Evolutionary conservation across 2,329 filamentous ascomycete species (phyloP).

Genomic region (Alternaria incomplexa): DNA sequence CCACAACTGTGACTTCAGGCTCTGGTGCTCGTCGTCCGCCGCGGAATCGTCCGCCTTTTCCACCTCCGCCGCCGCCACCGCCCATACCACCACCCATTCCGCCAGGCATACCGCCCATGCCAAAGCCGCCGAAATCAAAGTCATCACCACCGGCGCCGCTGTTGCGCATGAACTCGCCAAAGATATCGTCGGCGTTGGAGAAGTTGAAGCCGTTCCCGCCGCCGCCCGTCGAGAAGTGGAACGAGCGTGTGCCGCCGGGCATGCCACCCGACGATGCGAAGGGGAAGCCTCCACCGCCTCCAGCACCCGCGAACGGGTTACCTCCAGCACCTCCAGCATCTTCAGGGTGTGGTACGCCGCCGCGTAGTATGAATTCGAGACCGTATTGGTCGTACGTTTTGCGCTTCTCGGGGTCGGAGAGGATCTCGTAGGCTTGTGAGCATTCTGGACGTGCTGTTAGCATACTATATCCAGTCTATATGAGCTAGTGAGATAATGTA

Average conservation of each 20-base stretch:
- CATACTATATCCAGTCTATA: neutral
- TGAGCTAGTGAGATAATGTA: neutral
- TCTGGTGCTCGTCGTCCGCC: conserved; percentile 60
- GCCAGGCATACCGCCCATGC: conserved; percentile 43
- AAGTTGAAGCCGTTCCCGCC: conserved; percentile 76
- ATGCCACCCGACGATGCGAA: conserved; percentile 65
- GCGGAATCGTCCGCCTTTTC: conserved; percentile 45
- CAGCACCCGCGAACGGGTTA: conserved; percentile 53
- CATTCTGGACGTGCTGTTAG: conserved; percentile 65
- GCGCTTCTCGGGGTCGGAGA: conserved; percentile 95
- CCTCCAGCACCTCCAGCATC: conserved; percentile 41
- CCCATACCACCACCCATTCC: conserved; percentile 48
- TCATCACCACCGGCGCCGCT: conserved; percentile 61
- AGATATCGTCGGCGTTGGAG: conserved; percentile 82
- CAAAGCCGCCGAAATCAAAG: conserved; percentile 53
- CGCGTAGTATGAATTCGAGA: conserved; percentile 87
- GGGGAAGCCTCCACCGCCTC: conserved; percentile 56
- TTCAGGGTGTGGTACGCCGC: conserved; percentile 71
- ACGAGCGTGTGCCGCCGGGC: conserved; percentile 62
- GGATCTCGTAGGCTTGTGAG: conserved; percentile 96
- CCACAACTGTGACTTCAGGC: conserved; percentile 88
- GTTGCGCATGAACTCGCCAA: conserved; percentile 78
- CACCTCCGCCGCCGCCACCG: conserved; percentile 58
- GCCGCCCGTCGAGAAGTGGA: conserved; percentile 68
- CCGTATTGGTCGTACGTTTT: conserved; percentile 95